Percentiles rank a stretch among this genome's conserved stretches.
Evolutionary conservation across 176 grass and related monocot genomes (phyloP).

Genomic region (Raddia distichophylla): DNA sequence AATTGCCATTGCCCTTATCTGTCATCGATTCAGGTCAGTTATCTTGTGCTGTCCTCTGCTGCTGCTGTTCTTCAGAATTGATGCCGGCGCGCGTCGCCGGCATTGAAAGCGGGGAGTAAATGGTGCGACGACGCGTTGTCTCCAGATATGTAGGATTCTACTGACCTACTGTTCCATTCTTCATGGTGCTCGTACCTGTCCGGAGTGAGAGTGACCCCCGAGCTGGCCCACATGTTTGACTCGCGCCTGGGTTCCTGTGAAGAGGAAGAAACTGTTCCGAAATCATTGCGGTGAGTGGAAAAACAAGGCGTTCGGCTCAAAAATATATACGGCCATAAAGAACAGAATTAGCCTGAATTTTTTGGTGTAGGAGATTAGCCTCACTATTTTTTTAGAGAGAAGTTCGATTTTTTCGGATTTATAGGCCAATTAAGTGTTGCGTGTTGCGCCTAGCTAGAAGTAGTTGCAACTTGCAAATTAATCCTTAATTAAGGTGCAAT

Average conservation of each 20-base stretch:
- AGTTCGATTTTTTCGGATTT: background rate
- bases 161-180: conserved; percentile 28
- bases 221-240: conserved; percentile 32
- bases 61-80: conserved; percentile 45
- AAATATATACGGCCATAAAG: too few species aligned
- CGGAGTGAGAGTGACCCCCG: background rate
- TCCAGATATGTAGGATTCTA: conserved; percentile 44
- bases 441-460: background rate
- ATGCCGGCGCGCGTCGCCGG: conserved; percentile 5
- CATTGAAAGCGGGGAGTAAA: conserved; percentile 41
- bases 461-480: background rate
- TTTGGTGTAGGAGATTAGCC: background rate
- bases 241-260: background rate
- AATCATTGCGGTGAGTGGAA: background rate
- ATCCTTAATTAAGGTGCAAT: background rate
- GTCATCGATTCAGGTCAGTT: conserved; percentile 34
- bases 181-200: conserved; percentile 11
- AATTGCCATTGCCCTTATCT: background rate
- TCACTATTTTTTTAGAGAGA: background rate
- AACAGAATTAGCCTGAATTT: background rate
- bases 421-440: background rate
- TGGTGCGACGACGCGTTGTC: conserved; percentile 38
- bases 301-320: too few species aligned
- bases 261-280: conserved; percentile 10
- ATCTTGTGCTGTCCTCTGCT: conserved; percentile 34